These are phyloP conservation scores for Lithohypha guttulata DNA, from an alignment of 2,329 filamentous ascomycete genomes.

Conservation along the genomic window DNA sequence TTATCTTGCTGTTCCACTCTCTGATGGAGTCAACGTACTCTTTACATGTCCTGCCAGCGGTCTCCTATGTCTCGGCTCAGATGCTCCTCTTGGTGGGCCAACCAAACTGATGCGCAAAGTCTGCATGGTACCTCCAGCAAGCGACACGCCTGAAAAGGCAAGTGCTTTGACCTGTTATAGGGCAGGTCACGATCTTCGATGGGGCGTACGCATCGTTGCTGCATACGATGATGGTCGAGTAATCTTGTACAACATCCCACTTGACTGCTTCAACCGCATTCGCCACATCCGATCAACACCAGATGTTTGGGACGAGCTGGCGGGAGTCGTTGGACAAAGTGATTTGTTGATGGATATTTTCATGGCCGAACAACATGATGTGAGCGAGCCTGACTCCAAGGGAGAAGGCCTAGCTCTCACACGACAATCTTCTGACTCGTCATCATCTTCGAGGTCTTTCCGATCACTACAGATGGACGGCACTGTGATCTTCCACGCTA, in stretches of 20 bases:
- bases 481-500: slow-evolving; percentile 10
- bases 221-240: slow-evolving; percentile 42
- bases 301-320: slow-evolving; percentile 18
- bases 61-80: slow-evolving; percentile 49
- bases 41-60: slow-evolving; percentile 52
- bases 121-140: slow-evolving; percentile 38
- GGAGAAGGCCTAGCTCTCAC: not conserved
- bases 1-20: slow-evolving; percentile 53
- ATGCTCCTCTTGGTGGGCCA: slow-evolving; percentile 48
- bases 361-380: slow-evolving; percentile 10
- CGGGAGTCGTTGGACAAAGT: slow-evolving; percentile 18
- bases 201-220: slow-evolving; percentile 49
- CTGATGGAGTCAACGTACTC: slow-evolving; percentile 54
- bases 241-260: slow-evolving; percentile 51
- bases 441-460: slow-evolving; percentile 3
- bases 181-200: slow-evolving; percentile 44
- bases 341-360: slow-evolving; percentile 18
- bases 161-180: slow-evolving; percentile 43
- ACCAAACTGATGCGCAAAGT: slow-evolving; percentile 50
- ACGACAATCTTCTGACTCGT: not conserved
- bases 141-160: slow-evolving; percentile 23
- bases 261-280: slow-evolving; percentile 40
- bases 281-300: slow-evolving; percentile 9
- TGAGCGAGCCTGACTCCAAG: not conserved
- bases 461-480: slow-evolving; percentile 12